Percentiles rank a stretch among this genome's conserved stretches.
These are phyloP conservation scores for Beauveria sp. DNA, from an alignment of 2,329 filamentous ascomycete species.

Conservation along the genomic window DNA sequence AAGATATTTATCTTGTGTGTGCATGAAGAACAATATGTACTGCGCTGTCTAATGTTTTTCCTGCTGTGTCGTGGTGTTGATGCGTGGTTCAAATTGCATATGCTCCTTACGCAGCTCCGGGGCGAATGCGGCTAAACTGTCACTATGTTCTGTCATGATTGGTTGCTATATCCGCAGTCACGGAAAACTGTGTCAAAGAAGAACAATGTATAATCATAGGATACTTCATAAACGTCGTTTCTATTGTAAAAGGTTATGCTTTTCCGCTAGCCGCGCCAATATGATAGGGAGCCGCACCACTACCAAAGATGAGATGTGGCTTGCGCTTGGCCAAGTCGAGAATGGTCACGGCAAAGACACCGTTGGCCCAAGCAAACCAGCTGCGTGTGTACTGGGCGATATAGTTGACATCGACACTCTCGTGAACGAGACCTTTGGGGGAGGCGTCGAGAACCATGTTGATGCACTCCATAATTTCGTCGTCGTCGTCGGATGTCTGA, in stretches of 20 bases:
- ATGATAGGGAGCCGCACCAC: slow-evolving; percentile 49
- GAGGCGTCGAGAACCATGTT: slow-evolving; percentile 68
- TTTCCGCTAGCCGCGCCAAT: not conserved
- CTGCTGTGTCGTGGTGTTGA: too few species aligned
- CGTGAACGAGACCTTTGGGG: slow-evolving; percentile 76
- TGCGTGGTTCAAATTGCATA: too few species aligned
- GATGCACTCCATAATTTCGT: slow-evolving; percentile 70
- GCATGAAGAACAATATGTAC: too few species aligned
- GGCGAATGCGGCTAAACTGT: too few species aligned
- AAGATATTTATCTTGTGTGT: too few species aligned
- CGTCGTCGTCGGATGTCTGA: slow-evolving; percentile 76
- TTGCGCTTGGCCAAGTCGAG: slow-evolving; percentile 83
- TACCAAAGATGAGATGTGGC: slow-evolving; percentile 76
- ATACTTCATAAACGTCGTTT: not conserved
- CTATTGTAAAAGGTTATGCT: not conserved
- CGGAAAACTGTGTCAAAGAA: not conserved
- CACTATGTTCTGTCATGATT: too few species aligned
- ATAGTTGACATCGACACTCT: slow-evolving; percentile 78
- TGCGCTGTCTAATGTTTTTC: too few species aligned
- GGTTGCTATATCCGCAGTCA: not conserved
- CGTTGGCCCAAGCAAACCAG: slow-evolving; percentile 98
- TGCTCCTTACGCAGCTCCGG: too few species aligned
- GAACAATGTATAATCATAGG: not conserved
- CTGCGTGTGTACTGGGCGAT: slow-evolving; percentile 66
- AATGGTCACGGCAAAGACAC: slow-evolving; percentile 88